Conservation (phyloP, 768 basidiomycete genomes). For the Leccinum subgranulosum region DNA sequence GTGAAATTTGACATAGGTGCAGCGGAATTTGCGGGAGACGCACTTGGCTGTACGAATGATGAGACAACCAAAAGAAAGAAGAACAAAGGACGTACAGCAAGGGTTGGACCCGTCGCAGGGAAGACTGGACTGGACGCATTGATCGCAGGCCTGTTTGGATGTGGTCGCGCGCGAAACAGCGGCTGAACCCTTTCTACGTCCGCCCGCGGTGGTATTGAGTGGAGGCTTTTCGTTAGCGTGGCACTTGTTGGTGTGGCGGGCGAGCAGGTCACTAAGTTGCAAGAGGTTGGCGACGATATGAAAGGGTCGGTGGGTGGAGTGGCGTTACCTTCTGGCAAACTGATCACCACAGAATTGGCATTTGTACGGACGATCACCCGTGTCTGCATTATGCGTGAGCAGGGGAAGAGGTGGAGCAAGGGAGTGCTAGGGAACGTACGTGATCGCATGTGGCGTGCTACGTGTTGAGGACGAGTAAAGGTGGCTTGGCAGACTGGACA, state of each 20-base stretch:
- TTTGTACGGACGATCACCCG: conserved; percentile 87
- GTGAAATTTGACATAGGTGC: conserved; percentile 81
- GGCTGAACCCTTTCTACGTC: conserved; percentile 62
- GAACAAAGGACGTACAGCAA: conserved; percentile 50
- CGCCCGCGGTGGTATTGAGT: conserved; percentile 32
- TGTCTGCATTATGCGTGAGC: conserved; percentile 48
- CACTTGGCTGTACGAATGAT: conserved; percentile 58
- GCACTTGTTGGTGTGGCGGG: conserved; percentile 85
- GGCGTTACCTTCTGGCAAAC: conserved; percentile 72
- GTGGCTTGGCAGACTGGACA: conserved; percentile 86
- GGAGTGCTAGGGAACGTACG: conserved; percentile 49
- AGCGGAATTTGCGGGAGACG: conserved; percentile 62
- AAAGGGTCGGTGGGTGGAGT: conserved; percentile 4
- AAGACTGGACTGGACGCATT: conserved; percentile 71
- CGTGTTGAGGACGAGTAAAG: conserved; percentile 87
- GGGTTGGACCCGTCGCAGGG: conserved; percentile 81
- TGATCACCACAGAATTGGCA: conserved; percentile 87
- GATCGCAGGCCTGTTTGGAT: conserved; percentile 82
- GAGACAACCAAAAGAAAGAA: neutral
- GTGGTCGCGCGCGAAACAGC: conserved; percentile 71
- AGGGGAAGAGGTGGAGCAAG: conserved; percentile 20
- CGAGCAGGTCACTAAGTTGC: conserved; percentile 69
- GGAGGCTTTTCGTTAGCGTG: conserved; percentile 70
- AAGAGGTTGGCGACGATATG: conserved; percentile 6
- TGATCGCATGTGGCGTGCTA: conserved; percentile 86